Conservation (phyloP, 1,284 basidiomycete species). For the Malassezia arunalokei region DNA sequence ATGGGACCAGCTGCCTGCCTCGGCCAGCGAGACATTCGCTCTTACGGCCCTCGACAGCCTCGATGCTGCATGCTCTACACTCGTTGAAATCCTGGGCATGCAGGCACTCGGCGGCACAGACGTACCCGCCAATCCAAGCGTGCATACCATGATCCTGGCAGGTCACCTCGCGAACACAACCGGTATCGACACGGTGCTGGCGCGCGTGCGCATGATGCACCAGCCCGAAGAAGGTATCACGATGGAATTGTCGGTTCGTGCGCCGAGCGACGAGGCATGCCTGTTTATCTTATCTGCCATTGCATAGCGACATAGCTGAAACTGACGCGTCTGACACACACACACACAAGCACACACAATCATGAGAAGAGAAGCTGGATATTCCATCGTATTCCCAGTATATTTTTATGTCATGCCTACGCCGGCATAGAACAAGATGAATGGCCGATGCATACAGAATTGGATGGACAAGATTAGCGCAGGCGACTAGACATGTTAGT, state of each 20-base stretch:
- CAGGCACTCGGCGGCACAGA: constrained; percentile 63
- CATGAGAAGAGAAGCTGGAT: not conserved
- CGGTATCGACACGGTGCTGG: constrained; percentile 74
- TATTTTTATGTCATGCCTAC: constrained; percentile 6
- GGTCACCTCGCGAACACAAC: constrained; percentile 73
- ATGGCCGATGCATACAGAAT: not conserved
- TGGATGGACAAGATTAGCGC: constrained; percentile 2
- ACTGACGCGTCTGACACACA: not conserved
- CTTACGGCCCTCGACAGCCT: constrained; percentile 83
- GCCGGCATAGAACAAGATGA: too few species aligned
- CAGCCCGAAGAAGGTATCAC: constrained; percentile 83
- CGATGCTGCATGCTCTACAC: constrained; percentile 75
- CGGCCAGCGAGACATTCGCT: constrained; percentile 81
- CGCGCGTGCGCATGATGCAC: constrained; percentile 88
- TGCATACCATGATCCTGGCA: constrained; percentile 87
- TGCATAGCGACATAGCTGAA: constrained; percentile 19
- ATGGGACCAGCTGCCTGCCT: constrained; percentile 71
- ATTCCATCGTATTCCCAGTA: constrained; percentile 1
- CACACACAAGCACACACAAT: not conserved
- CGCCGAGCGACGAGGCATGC: constrained; percentile 74
- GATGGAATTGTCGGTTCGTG: constrained; percentile 80
- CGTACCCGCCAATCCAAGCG: constrained; percentile 57
- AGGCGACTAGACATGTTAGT: constrained; percentile 6
- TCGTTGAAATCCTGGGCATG: constrained; percentile 90
- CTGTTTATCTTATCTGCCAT: constrained; percentile 82